These are phyloP conservation scores for Wilcoxina mikolae DNA, from an alignment of 495 filamentous ascomycete genomes.

Conservation along the genomic window DNA sequence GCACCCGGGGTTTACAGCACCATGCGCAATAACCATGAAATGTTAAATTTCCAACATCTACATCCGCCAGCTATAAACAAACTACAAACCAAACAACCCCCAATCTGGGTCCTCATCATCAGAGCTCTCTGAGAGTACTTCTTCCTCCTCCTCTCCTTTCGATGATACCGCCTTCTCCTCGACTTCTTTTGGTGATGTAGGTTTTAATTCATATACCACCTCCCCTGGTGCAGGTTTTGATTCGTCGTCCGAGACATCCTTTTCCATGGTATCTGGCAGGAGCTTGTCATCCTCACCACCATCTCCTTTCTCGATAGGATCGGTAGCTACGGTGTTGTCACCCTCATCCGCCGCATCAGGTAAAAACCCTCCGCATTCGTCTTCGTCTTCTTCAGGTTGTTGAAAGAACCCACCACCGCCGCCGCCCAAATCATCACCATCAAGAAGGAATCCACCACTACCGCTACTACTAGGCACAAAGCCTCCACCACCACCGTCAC, in stretches of 20 bases:
- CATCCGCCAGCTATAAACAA: not conserved
- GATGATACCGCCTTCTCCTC: too few relatives aligned
- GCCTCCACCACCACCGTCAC: conserved; percentile 22
- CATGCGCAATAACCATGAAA: too few relatives aligned
- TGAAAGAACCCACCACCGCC: not conserved
- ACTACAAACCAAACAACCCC: conserved; percentile 1
- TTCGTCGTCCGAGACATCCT: not conserved
- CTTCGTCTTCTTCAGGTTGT: too few relatives aligned
- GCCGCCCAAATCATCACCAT: not conserved
- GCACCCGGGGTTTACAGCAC: too few relatives aligned
- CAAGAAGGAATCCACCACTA: conserved; percentile 8
- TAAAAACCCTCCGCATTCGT: too few relatives aligned
- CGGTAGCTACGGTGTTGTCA: too few relatives aligned
- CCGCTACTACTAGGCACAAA: conserved; percentile 19
- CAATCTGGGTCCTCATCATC: conserved; percentile 20
- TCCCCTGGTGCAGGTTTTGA: not conserved
- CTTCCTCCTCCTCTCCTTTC: conserved; percentile 9
- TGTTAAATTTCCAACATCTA: not conserved
- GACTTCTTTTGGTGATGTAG: too few relatives aligned
- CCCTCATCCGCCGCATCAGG: too few relatives aligned
- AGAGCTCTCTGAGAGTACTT: conserved; percentile 12
- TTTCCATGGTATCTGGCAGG: too few relatives aligned
- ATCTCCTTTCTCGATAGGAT: too few relatives aligned
- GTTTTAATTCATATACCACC: conserved; percentile 6
- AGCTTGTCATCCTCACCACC: too few relatives aligned